Evolutionary conservation across 306 rosid genomes (phyloP).

Genomic region (Geum urbanum): DNA sequence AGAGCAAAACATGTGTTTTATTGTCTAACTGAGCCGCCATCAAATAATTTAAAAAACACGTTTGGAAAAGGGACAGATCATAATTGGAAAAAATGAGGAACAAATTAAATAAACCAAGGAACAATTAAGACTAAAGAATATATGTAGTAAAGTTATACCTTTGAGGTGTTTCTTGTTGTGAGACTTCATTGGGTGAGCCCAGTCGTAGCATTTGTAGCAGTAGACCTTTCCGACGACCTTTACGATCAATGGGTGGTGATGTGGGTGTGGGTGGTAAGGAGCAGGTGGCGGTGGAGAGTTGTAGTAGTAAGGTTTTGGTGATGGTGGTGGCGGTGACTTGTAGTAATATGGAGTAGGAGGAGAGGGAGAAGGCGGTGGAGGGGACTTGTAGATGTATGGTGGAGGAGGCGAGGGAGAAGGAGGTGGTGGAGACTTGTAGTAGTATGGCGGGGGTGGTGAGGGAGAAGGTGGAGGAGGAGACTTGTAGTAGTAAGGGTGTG

Average conservation of each 20-base stretch:
- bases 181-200: conserved; percentile 69
- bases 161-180: conserved; percentile 81
- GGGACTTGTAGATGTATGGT: conserved; percentile 25
- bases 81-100: conserved; percentile 1
- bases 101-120: not conserved
- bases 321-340: conserved; percentile 37
- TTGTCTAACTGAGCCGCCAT: not conserved
- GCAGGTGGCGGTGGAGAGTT: conserved; percentile 32
- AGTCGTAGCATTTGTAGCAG: conserved; percentile 70
- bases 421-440: conserved; percentile 38
- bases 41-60: not conserved
- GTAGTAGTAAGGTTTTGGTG: conserved; percentile 9
- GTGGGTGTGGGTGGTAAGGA: conserved; percentile 32
- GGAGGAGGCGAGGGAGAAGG: conserved; percentile 13
- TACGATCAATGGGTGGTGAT: conserved; percentile 54
- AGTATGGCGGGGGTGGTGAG: conserved; percentile 25
- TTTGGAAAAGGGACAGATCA: not conserved
- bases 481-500: conserved; percentile 18
- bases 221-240: conserved; percentile 94
- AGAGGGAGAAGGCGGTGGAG: conserved; percentile 34
- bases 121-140: not conserved
- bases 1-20: too few relatives aligned
- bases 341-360: not conserved
- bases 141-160: conserved; percentile 38
- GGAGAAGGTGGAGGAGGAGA: conserved; percentile 53